Evolutionary conservation across 768 basidiomycete genomes (phyloP).

Genomic region (Hygrocybe coccinea): DNA sequence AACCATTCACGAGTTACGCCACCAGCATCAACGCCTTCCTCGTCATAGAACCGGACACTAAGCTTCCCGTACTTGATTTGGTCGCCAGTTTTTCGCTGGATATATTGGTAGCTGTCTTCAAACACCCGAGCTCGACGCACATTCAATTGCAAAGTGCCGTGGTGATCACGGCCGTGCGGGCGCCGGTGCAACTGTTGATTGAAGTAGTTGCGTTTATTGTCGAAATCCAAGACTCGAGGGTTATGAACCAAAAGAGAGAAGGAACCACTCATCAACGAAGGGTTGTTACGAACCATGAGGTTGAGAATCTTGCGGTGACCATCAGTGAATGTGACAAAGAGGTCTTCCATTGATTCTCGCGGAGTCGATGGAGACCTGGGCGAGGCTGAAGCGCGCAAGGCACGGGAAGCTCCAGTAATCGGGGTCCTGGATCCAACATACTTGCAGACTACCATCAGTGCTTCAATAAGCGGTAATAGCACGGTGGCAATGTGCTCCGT

Average conservation of each 20-base stretch:
- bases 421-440: slow-evolving; percentile 70
- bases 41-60: slow-evolving; percentile 91
- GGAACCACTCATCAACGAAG: slow-evolving; percentile 95
- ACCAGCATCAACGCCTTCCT: slow-evolving; percentile 97
- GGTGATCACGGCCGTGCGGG: slow-evolving; percentile 72
- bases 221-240: slow-evolving; percentile 94
- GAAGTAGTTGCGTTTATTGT: slow-evolving; percentile 98
- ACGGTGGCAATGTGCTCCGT: slow-evolving; percentile 89
- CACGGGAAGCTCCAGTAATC: slow-evolving; percentile 41
- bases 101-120: slow-evolving; percentile 92
- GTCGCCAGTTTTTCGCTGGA: slow-evolving; percentile 86
- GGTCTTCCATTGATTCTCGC: slow-evolving; percentile 77
- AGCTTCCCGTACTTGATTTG: slow-evolving; percentile 98
- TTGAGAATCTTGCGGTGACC: slow-evolving; percentile 91
- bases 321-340: slow-evolving; percentile 92
- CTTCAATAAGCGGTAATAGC: slow-evolving; percentile 89
- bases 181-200: slow-evolving; percentile 86
- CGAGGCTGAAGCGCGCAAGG: slow-evolving; percentile 60
- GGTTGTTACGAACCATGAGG: slow-evolving; percentile 97
- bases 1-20: slow-evolving; percentile 99
- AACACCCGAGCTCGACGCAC: slow-evolving; percentile 90
- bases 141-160: slow-evolving; percentile 79
- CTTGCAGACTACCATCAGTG: slow-evolving; percentile 98
- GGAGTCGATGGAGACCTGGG: slow-evolving; percentile 66
- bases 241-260: slow-evolving; percentile 96